Percentiles rank a stretch among this genome's conserved stretches.
These are phyloP conservation scores for Trichoderma sp. DNA, from an alignment of 2,329 filamentous ascomycete species.

Conservation along the genomic window DNA sequence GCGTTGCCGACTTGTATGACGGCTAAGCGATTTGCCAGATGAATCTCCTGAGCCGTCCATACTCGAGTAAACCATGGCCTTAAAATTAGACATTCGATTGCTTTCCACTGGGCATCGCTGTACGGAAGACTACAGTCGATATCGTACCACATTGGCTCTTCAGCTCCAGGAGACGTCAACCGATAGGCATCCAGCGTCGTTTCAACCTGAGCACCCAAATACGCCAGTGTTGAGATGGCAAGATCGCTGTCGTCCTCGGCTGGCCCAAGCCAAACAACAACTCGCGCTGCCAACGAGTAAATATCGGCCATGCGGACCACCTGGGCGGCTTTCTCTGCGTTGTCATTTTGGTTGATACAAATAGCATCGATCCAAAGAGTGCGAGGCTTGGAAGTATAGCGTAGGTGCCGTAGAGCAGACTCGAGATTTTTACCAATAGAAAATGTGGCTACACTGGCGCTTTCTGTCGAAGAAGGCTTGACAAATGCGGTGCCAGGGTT, in stretches of 20 bases:
- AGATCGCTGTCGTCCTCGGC: background rate
- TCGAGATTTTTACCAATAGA: background rate
- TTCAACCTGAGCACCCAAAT: background rate
- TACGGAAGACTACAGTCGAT: background rate
- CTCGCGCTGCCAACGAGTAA: constrained; percentile 31
- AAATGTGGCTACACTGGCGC: background rate
- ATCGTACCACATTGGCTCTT: background rate
- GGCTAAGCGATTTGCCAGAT: background rate
- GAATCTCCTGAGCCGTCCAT: background rate
- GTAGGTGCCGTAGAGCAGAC: background rate
- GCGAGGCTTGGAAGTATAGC: background rate
- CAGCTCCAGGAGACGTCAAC: background rate
- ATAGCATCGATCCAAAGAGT: constrained; percentile 38
- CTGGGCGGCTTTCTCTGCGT: constrained; percentile 36
- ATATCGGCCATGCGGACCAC: constrained; percentile 40
- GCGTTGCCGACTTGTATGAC: background rate
- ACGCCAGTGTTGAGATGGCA: background rate
- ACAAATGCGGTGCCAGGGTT: background rate
- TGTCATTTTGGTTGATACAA: constrained; percentile 36
- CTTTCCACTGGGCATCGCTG: background rate
- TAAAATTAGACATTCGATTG: background rate
- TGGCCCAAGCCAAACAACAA: constrained; percentile 10
- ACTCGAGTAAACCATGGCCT: background rate
- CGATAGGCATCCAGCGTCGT: background rate
- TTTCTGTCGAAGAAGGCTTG: background rate